Conservation (phyloP, 2,329 filamentous ascomycete genomes). For the Akanthomyces uredinophilus region DNA sequence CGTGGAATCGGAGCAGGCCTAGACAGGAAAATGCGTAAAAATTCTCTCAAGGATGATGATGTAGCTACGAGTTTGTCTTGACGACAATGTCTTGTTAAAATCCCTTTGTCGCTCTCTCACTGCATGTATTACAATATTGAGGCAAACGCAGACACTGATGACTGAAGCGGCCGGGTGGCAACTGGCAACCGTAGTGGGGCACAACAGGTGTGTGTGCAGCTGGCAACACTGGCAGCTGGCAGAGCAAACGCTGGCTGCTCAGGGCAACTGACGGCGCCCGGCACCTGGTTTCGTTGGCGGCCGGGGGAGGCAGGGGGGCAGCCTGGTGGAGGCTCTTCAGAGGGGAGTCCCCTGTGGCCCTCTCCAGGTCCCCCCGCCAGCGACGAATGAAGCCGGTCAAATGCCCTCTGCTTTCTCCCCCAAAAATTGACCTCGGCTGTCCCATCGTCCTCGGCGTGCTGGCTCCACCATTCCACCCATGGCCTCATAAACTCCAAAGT, state of each 20-base stretch:
- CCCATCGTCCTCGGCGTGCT: conserved; percentile 12
- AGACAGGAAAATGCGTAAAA: background rate
- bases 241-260: conserved; percentile 8
- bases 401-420: background rate
- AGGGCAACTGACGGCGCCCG: conserved; percentile 11
- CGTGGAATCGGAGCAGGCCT: background rate
- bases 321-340: background rate
- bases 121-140: too few relatives aligned
- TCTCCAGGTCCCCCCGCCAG: background rate
- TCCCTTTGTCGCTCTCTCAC: background rate
- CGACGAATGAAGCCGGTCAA: conserved; percentile 2
- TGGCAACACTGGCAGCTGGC: background rate
- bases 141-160: background rate
- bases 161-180: background rate
- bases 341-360: background rate
- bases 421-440: conserved; percentile 15
- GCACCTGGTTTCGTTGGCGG: background rate
- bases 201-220: too few relatives aligned
- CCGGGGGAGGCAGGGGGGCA: too few relatives aligned
- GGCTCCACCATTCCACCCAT: conserved; percentile 12
- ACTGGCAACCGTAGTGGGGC: background rate
- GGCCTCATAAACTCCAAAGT: conserved; percentile 14
- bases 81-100: background rate
- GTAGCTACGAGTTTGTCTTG: background rate
- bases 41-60: background rate